Evolutionary conservation across 768 basidiomycete genomes (phyloP).

Genomic region (Trichaptum fuscoviolaceum): DNA sequence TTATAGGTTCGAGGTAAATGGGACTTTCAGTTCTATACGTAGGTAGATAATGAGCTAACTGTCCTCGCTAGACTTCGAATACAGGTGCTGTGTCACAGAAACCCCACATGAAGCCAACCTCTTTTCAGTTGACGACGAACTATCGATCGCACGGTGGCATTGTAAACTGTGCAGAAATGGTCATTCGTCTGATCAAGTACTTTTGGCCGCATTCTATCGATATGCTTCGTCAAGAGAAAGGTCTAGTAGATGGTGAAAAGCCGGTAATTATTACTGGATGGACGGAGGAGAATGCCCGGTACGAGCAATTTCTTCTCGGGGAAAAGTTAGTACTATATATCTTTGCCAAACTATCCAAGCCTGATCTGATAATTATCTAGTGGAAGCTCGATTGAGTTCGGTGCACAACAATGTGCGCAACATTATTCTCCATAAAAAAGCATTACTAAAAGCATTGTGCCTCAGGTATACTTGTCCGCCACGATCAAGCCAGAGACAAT

Average conservation of each 20-base stretch:
- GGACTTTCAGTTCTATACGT: too few relatives aligned
- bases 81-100: background rate
- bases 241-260: conserved; percentile 45
- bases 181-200: conserved; percentile 53
- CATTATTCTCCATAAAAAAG: background rate
- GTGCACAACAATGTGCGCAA: conserved; percentile 58
- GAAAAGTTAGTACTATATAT: conserved; percentile 31
- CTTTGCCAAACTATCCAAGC: background rate
- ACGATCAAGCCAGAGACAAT: conserved; percentile 44
- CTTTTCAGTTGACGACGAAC: conserved; percentile 58
- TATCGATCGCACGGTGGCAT: conserved; percentile 73
- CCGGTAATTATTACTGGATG: conserved; percentile 55
- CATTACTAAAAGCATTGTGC: background rate
- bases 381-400: conserved; percentile 49
- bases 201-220: conserved; percentile 70
- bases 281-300: conserved; percentile 34
- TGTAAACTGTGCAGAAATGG: conserved; percentile 61
- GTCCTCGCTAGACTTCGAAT: background rate
- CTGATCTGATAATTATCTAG: conserved; percentile 21
- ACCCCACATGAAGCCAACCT: conserved; percentile 19
- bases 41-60: background rate
- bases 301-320: conserved; percentile 56
- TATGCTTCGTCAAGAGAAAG: conserved; percentile 47
- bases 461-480: conserved; percentile 64
- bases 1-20: conserved; percentile 51